Percentiles rank a stretch among this genome's conserved stretches.
phyloP scores from a whole-genome alignment of 805 yeast genomes.

The Myxozyma vanderwaltii region DNA sequence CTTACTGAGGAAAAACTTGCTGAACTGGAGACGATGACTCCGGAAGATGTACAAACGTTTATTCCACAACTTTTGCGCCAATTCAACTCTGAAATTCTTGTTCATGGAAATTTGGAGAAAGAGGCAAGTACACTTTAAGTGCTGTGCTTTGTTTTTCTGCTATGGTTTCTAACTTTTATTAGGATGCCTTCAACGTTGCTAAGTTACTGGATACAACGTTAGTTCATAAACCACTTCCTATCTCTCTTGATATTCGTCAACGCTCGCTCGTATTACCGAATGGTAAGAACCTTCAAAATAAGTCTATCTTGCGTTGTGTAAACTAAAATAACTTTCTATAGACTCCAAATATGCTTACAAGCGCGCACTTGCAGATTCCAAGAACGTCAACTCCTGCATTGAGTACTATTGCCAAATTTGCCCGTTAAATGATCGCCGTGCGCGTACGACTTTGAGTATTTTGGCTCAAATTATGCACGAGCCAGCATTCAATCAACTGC shows the following conservation, averaged over 20 bases:
- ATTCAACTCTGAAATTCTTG: slow-evolving; percentile 67
- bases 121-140: too few relatives aligned
- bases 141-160: not conserved
- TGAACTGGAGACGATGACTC: slow-evolving; percentile 49
- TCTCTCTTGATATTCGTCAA: slow-evolving; percentile 48
- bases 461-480: slow-evolving; percentile 75
- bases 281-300: slow-evolving; percentile 21
- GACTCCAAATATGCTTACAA: slow-evolving; percentile 48
- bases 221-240: slow-evolving; percentile 46
- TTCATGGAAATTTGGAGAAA: slow-evolving; percentile 69
- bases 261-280: slow-evolving; percentile 46
- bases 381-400: slow-evolving; percentile 81
- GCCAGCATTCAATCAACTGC: slow-evolving; percentile 83
- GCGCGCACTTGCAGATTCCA: slow-evolving; percentile 57
- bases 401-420: slow-evolving; percentile 77
- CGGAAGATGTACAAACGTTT: slow-evolving; percentile 55
- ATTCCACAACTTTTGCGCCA: slow-evolving; percentile 58
- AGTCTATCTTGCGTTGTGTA: slow-evolving; percentile 47
- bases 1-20: slow-evolving; percentile 60
- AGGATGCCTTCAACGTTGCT: slow-evolving; percentile 56
- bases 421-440: slow-evolving; percentile 47
- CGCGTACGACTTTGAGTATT: slow-evolving; percentile 59
- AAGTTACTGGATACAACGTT: slow-evolving; percentile 48
- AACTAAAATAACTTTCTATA: slow-evolving; percentile 44
- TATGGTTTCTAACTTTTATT: not conserved